Percentiles rank a stretch among this genome's conserved stretches.
phyloP scores from a whole-genome alignment of 2,329 filamentous ascomycete species.

The Leptographium radiaticola region DNA sequence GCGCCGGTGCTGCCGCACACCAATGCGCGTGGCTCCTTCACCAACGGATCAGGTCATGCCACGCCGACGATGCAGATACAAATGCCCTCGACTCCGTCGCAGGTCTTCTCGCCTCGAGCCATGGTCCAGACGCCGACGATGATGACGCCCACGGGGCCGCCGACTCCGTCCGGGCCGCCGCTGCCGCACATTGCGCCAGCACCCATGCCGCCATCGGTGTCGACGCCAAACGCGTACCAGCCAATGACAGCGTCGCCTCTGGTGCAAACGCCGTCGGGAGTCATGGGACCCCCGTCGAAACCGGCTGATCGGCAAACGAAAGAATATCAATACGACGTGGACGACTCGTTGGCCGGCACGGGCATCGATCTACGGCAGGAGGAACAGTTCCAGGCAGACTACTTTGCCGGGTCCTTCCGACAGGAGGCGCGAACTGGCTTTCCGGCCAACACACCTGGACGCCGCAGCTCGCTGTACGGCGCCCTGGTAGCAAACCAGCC shows the following conservation, averaged over 20 bases:
- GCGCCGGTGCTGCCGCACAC: neutral
- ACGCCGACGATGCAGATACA: neutral
- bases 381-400: conserved; percentile 64
- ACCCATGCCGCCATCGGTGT: neutral
- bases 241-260: conserved; percentile 3
- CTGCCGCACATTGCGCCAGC: conserved; percentile 5
- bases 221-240: conserved; percentile 2
- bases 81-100: neutral
- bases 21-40: neutral
- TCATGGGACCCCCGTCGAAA: conserved; percentile 48
- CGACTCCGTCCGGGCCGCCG: conserved; percentile 6
- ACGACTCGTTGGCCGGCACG: conserved; percentile 71
- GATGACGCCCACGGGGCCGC: conserved; percentile 6
- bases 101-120: conserved; percentile 4
- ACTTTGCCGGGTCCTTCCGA: conserved; percentile 36
- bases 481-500: conserved; percentile 54
- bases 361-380: conserved; percentile 81
- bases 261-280: conserved; percentile 14
- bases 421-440: conserved; percentile 39
- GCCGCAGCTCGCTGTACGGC: conserved; percentile 48
- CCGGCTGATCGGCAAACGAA: conserved; percentile 50
- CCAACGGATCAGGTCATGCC: neutral
- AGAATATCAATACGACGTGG: conserved; percentile 56
- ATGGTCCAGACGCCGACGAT: conserved; percentile 4
- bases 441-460: conserved; percentile 39